phyloP scores from a whole-genome alignment of 2,329 filamentous ascomycete species.

The Colletotrichum scovillei region DNA sequence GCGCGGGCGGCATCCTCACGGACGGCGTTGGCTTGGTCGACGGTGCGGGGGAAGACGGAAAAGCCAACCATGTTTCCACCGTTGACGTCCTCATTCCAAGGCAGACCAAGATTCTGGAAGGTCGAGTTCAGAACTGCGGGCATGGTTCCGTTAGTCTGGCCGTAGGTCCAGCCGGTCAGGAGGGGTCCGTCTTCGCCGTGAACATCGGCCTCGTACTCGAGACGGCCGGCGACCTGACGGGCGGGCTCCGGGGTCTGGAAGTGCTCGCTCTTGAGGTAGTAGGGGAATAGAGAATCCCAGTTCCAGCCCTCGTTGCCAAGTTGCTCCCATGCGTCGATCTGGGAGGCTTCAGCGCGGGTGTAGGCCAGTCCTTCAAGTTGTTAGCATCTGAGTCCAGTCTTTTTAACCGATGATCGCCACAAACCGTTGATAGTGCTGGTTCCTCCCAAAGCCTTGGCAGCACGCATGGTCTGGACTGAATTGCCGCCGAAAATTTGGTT shows the following conservation, averaged over 20 bases:
- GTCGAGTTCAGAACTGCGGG: slow-evolving; percentile 43
- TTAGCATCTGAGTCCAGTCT: neutral
- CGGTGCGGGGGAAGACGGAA: slow-evolving; percentile 50
- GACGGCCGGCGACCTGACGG: slow-evolving; percentile 45
- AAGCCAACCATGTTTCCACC: slow-evolving; percentile 52
- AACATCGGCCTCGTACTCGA: slow-evolving; percentile 42
- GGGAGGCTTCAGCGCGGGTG: slow-evolving; percentile 53
- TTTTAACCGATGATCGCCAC: neutral
- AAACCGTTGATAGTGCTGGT: slow-evolving; percentile 54
- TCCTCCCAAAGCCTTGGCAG: slow-evolving; percentile 52
- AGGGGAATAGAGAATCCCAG: slow-evolving; percentile 56
- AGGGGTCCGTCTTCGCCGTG: slow-evolving; percentile 51
- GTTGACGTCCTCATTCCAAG: slow-evolving; percentile 51
- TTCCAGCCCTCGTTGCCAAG: slow-evolving; percentile 58
- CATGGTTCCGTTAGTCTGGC: slow-evolving; percentile 48
- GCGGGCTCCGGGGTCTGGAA: slow-evolving; percentile 42
- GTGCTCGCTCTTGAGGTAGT: slow-evolving; percentile 56
- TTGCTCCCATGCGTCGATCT: slow-evolving; percentile 56
- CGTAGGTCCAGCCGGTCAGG: slow-evolving; percentile 49
- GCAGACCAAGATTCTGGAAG: slow-evolving; percentile 44
- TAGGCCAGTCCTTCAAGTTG: slow-evolving; percentile 54
- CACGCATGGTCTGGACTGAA: slow-evolving; percentile 46
- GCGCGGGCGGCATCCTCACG: slow-evolving; percentile 55
- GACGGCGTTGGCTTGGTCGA: slow-evolving; percentile 50
- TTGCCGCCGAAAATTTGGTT: slow-evolving; percentile 45